Evolutionary conservation across 2,329 filamentous ascomycete species (phyloP), one percentile per base, ranked within the genome.

Genomic region (Colletotrichum nymphaeae): DNA sequence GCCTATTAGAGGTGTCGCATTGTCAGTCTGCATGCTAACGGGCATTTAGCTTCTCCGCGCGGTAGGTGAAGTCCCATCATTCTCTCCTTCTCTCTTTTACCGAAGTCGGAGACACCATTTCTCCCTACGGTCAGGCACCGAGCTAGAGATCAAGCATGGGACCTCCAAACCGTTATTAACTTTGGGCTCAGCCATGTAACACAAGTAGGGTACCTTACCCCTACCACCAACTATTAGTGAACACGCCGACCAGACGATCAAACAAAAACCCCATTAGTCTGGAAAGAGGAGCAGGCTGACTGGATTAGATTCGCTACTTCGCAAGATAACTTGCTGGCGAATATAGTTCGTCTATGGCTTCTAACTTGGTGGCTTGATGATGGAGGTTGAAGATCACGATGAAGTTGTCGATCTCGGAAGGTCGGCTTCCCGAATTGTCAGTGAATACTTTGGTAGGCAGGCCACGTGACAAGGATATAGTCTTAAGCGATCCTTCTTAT

Each of bases 391-490:
- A 49, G 42, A 63, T 63, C 62, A 30, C 14, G 46, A 53, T 63
- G 46, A 24, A 53, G 52, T 24, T 56, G 63, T 56, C 30, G 49
- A 65, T 65, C 63, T 65, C 12, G 22, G 2, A 56, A 57, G 8
- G 35, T 19, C 26, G 52, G 32, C n/a, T 30, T 24, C 6, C 32
- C 14, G 30, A 42, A 11, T 14, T 35, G 26, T 19, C 5, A 37
- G 46, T 5, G 28, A 63, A 28, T 22, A 2, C 7, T 49, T 49
- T 19, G 19, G 42, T n/a, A 49, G 42, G 11, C 19, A 49, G 8
- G 8, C 22, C 63, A 65, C 63, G 63, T 65, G 63, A 65, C 30
- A 42, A 11, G 22, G 16, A 16, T 65, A 65, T 56, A 65, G 63
- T 56, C 32, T 56, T 26, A 5, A 5, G 8, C 53, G 53, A 19